Evolutionary conservation across 2,329 filamentous ascomycete genomes (phyloP).

Genomic region (Penicillium sp.): DNA sequence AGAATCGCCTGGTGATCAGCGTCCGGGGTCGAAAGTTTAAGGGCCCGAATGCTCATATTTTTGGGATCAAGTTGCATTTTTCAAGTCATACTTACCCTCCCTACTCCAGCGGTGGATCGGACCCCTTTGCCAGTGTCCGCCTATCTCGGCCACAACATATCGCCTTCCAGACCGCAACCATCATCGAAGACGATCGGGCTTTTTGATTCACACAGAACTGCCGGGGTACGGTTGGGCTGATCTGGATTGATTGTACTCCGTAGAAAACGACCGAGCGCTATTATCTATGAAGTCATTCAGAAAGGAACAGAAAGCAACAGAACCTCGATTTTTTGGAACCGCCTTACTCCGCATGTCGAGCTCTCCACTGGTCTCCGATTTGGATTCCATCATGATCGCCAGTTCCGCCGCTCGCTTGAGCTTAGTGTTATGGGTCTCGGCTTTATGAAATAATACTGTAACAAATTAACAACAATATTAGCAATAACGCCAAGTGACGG

Average conservation of each 20-base stretch:
- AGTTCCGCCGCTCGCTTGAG: slow-evolving; percentile 16
- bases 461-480: neutral
- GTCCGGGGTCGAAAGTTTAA: slow-evolving; percentile 15
- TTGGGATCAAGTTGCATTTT: neutral
- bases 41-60: slow-evolving; percentile 15
- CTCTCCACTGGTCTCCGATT: slow-evolving; percentile 9
- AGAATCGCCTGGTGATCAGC: slow-evolving; percentile 10
- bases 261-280: neutral
- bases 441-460: slow-evolving; percentile 15
- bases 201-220: slow-evolving; percentile 10
- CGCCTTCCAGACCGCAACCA: slow-evolving; percentile 22
- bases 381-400: slow-evolving; percentile 29
- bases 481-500: neutral
- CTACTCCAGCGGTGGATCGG: slow-evolving; percentile 12
- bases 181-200: slow-evolving; percentile 1
- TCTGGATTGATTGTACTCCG: neutral
- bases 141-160: neutral
- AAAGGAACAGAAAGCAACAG: neutral
- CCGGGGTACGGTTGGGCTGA: slow-evolving; percentile 2
- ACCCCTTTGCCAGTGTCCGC: neutral
- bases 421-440: slow-evolving; percentile 16
- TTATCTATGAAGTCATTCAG: slow-evolving; percentile 15
- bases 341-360: slow-evolving; percentile 11
- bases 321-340: neutral
- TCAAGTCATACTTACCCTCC: neutral